Evolutionary conservation across 768 basidiomycete genomes (phyloP).

Genomic region (Tephrocybe rancida): DNA sequence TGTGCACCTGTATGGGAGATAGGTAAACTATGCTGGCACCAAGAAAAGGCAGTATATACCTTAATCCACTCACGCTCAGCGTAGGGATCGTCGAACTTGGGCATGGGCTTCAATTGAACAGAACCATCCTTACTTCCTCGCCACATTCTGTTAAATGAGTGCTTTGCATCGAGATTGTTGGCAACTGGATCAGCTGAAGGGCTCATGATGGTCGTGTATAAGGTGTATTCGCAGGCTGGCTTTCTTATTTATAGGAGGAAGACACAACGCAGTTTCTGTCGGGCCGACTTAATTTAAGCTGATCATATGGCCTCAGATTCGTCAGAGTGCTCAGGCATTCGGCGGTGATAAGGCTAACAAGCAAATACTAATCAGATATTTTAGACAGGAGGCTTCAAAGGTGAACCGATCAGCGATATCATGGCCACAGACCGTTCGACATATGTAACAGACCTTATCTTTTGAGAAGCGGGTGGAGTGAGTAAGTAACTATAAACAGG

Average conservation of each 20-base stretch:
- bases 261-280: background rate
- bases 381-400: no score
- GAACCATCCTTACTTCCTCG: constrained; percentile 23
- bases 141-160: constrained; percentile 20
- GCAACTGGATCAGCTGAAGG: constrained; percentile 13
- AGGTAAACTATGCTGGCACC: background rate
- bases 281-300: no score
- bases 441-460: no score
- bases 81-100: constrained; percentile 23
- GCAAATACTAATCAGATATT: no score
- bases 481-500: no score
- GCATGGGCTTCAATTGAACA: constrained; percentile 20
- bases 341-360: no score
- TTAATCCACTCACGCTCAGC: constrained; percentile 30
- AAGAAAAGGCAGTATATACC: constrained; percentile 6
- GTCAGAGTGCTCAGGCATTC: no score
- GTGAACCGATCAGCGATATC: no score
- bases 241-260: background rate
- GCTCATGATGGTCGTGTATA: constrained; percentile 14
- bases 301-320: no score
- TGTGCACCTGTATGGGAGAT: constrained; percentile 18
- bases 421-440: no score
- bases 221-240: background rate
- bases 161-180: constrained; percentile 5
- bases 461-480: no score